Evolutionary conservation across 805 yeast genomes (phyloP), one percentile per base, ranked within the genome.

Genomic region (Hermanozyma aechmeae): DNA sequence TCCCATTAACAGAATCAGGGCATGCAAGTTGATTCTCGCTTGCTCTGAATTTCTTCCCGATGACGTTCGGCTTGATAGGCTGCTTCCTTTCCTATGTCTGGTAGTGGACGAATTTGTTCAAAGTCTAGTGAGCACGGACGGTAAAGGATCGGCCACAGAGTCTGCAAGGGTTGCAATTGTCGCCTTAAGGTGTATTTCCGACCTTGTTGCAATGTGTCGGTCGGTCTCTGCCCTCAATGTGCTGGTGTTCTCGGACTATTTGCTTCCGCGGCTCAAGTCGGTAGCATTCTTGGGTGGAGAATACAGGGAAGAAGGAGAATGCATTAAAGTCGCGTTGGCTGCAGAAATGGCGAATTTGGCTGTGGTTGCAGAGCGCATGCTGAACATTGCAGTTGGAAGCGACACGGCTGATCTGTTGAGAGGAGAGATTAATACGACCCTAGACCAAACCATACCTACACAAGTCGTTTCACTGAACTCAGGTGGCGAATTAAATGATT

Each of bases 11-110:
- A 63, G 83, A 35, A 49, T 78, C 6, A 71, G 73, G 43, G 89
- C 87, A 1, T 67, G 93, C 37, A 92, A 85, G 44, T 53, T 87
- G 37, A 68, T 92, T 1, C 50, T 83, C 6, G 81, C 84, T 0
- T 62, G 89, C 13, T 73, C 89, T 2, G 95, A 83, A 44, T 70
- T 73, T 33, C 61, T 85, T 2, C 71, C 73, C 15, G 97, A 92
- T 48, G 94, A 82, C 32, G 77, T 76, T 11, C 89, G 86, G 48
- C 58, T 92, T 23, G 96, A 92, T 50, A 56, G 96, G 25, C 74
- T 85, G 18, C 51, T 92, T 15, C 97, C 98, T 0, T 84, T 79
- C 46, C 50, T 92, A 15, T 68, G 83, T 14, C 58, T 73, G n/a
- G 60, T 85, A 30, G 50, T 87, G 10, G 85, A 81, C 29, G 95